These are phyloP conservation scores for Pestalotiopsis sp. DNA, from an alignment of 2,329 filamentous ascomycete genomes.

Conservation along the genomic window DNA sequence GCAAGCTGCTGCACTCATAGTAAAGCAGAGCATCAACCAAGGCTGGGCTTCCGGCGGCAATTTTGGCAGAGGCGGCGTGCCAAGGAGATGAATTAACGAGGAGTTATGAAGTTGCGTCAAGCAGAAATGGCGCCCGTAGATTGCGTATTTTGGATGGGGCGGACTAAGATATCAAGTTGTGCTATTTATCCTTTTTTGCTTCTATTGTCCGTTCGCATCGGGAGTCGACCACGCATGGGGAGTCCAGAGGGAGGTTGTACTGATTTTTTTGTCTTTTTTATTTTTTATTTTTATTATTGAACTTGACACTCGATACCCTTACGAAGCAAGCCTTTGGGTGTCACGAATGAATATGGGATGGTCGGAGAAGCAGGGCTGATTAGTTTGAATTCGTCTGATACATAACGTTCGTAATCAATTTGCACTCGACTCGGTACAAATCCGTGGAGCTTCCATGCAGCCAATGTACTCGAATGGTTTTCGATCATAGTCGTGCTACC, in stretches of 20 bases:
- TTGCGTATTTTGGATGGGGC: neutral
- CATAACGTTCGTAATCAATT: neutral
- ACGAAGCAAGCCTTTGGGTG: slow-evolving; percentile 18
- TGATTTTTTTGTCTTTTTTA: neutral
- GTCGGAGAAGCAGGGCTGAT: slow-evolving; percentile 15
- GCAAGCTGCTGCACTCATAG: slow-evolving; percentile 90
- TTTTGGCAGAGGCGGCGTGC: slow-evolving; percentile 43
- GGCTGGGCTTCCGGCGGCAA: slow-evolving; percentile 52
- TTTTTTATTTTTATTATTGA: neutral
- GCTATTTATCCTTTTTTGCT: neutral
- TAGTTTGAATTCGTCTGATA: neutral
- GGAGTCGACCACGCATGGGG: neutral
- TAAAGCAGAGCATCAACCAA: slow-evolving; percentile 80
- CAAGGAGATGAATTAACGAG: slow-evolving; percentile 43
- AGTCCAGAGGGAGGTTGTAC: neutral
- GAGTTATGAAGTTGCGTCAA: neutral
- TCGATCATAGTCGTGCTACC: too few relatives aligned
- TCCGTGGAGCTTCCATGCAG: too few relatives aligned
- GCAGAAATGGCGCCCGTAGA: neutral
- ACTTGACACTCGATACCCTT: slow-evolving; percentile 26
- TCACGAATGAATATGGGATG: neutral
- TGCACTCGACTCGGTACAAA: neutral
- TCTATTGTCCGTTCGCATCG: neutral
- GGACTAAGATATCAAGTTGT: neutral
- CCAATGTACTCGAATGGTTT: too few relatives aligned